Base-by-base conservation (phyloP, 2,329 filamentous ascomycete genomes). In the Fusarium redolens region DNA sequence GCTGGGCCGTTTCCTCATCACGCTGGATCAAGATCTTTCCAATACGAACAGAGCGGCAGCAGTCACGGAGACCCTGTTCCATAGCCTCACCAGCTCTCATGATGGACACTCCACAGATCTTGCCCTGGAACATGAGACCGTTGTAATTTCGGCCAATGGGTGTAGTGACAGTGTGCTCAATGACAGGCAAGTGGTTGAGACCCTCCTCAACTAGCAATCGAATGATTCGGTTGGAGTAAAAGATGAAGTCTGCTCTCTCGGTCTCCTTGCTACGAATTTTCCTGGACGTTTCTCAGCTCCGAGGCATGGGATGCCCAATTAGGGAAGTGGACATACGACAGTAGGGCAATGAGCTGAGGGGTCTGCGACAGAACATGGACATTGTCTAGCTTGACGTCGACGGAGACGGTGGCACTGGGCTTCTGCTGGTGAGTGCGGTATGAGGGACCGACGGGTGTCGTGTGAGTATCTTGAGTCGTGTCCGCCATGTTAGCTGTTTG, bases 1-100 rank as follows among this genome's bases (percentile, higher is more conserved):
- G 96, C 85, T 92, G 90, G 60, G 92, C 89, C 2, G 96, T 98
- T 84, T 98, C 96, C 83, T 99, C 96, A 77, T 99, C 96, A 63
- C 96, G 88, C 84, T 99, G 96, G 79, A 99, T 99, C 77, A 99
- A 86, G 72, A 99, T 99, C 87, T 99, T 99, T 74, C 96, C 96
- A 79, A 99, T 99, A 71, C 96, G 90, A 54, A 99, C 96, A n/a
- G 94, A 97, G 58, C 96, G 92, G 84, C 96, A 99, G 85, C 96
- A 99, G 83, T 99, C 96, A 68, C 96, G 89, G 69, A 99, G 85
- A 4, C 96, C 96, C 83, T 98, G 95, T 84, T 99, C 96, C 96
- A 99, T 99, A 66, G 96, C 94, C 84, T 99, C 96, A 57, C 96
- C 96, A 17, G 96, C 96, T 72, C 96, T 91, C 96, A 99, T 98